Evolutionary conservation across 805 yeast genomes (phyloP).

Genomic region (Millerozyma acaciae): DNA sequence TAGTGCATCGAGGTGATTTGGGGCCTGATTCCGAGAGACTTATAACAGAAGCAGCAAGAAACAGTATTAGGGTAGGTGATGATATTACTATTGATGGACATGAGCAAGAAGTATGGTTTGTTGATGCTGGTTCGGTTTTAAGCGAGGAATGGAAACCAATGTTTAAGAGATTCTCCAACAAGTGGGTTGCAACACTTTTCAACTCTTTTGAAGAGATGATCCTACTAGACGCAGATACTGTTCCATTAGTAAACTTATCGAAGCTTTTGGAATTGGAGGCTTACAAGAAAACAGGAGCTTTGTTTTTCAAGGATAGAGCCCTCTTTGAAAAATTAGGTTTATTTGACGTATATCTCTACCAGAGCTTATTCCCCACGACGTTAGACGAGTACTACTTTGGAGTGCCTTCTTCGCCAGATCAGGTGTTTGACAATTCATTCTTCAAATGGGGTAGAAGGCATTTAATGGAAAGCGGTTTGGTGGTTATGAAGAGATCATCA

Average conservation of each 20-base stretch:
- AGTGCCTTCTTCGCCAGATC: neutral
- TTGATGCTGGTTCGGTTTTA: neutral
- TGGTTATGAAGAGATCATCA: slow-evolving; percentile 19
- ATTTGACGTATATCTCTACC: neutral
- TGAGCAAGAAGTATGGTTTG: neutral
- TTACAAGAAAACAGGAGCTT: slow-evolving; percentile 18
- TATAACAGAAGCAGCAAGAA: neutral
- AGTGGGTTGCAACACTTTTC: slow-evolving; percentile 17
- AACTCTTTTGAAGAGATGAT: slow-evolving; percentile 18
- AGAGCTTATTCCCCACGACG: neutral
- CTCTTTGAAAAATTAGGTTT: neutral
- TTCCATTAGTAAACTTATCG: slow-evolving; percentile 11
- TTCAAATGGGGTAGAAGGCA: slow-evolving; percentile 18
- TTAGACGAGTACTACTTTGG: neutral
- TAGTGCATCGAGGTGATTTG: slow-evolving; percentile 10
- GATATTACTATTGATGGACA: neutral
- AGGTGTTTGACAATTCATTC: slow-evolving; percentile 9
- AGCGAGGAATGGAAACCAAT: neutral
- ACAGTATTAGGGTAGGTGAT: neutral
- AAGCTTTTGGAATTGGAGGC: slow-evolving; percentile 15
- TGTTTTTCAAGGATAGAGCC: slow-evolving; percentile 12
- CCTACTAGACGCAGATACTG: slow-evolving; percentile 17
- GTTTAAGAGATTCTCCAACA: slow-evolving; percentile 5
- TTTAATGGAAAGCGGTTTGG: slow-evolving; percentile 35
- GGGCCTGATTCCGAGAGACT: slow-evolving; percentile 2